A percentile compares a stretch with the other conserved stretches of the same genome.
Evolutionary conservation across 2,329 filamentous ascomycete species (phyloP).

Genomic region (Aspergillus uvarum): DNA sequence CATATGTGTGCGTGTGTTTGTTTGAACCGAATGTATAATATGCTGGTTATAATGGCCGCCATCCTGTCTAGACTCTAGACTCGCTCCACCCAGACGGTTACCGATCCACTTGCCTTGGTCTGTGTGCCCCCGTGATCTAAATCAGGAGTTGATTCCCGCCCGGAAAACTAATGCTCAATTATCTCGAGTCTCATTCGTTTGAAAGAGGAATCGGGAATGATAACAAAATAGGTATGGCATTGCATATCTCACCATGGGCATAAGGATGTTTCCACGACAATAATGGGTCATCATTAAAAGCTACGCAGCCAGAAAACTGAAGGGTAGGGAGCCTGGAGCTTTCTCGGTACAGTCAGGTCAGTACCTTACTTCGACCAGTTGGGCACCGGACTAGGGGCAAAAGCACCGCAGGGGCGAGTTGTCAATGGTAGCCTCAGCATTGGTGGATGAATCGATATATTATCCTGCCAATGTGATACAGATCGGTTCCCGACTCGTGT

Average conservation of each 20-base stretch:
- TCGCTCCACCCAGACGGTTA: not conserved
- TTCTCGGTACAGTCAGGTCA: not conserved
- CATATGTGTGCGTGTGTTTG: not conserved
- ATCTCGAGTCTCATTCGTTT: not conserved
- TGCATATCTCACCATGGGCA: not conserved
- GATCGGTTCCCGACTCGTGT: not conserved
- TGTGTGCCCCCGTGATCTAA: not conserved
- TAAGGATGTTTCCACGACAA: not conserved
- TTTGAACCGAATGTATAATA: not conserved
- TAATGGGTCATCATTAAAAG: not conserved
- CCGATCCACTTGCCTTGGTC: not conserved
- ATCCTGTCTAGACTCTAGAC: not conserved
- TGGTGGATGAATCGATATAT: not conserved
- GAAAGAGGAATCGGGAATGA: not conserved
- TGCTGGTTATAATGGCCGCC: not conserved
- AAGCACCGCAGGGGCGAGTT: not conserved
- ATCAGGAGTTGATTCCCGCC: not conserved
- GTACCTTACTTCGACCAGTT: not conserved
- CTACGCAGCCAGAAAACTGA: too few species aligned
- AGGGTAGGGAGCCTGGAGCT: too few species aligned
- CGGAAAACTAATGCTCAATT: not conserved
- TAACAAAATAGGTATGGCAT: too few species aligned
- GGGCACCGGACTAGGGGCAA: constrained; percentile 2
- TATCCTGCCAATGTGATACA: not conserved
- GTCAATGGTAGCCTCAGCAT: not conserved